Base-by-base conservation (phyloP, 352 stramenopile genomes). In the Phytopythium montanum region DNA sequence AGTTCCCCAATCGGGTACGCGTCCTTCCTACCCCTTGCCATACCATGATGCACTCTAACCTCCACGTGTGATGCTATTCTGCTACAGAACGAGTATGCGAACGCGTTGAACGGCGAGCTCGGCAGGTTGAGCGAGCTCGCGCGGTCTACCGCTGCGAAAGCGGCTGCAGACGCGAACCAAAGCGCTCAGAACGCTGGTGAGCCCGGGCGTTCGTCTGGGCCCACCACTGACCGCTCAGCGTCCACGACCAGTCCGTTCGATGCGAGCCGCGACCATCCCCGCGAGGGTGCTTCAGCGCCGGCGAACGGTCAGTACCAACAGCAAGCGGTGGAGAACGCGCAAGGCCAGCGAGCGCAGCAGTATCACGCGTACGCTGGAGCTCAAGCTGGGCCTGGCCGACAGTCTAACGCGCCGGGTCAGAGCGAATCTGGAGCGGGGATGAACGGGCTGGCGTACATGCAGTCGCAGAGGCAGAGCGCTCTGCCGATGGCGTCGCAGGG, bases 121-220 rank as follows among this genome's bases (percentile, higher is more conserved):
- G 52, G 81, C 56, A 79, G 83, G 28, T 54, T 92, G 36, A 81
- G 89, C 69, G 74, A 87, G 61, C 67, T 73, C 16, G 76, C 83
- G 42, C 54, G 74, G 0, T 10, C 55, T 28, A 50, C 23, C n/a
- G 52, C 29, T 2, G 29, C 5, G 2, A 42, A 28, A 0, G n/a
- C 49, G 29, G 7, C 45, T 2, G 45, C 25, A 16, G 7, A 12
- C 10, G 25, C 16, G 9, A 16, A 51, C 44, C 3, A 21, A 25
- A 19, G 9, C 26, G 1, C 13, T 8, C 45, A 36, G 5, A 52
- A 16, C 5, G 0, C 45, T 6, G 26, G 26, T 5, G 45, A 52
- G 10, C 16, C 45, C 5, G 45, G 7, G 16, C 45, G 26, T 2
- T 34, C 45, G 13, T 36, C 45, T 23, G 45, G 45, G 9, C 26